A percentile compares a stretch with the other conserved stretches of the same genome.
These are phyloP conservation scores for Trichoderma asperelloides DNA, from an alignment of 495 filamentous ascomycete genomes.

Conservation along the genomic window DNA sequence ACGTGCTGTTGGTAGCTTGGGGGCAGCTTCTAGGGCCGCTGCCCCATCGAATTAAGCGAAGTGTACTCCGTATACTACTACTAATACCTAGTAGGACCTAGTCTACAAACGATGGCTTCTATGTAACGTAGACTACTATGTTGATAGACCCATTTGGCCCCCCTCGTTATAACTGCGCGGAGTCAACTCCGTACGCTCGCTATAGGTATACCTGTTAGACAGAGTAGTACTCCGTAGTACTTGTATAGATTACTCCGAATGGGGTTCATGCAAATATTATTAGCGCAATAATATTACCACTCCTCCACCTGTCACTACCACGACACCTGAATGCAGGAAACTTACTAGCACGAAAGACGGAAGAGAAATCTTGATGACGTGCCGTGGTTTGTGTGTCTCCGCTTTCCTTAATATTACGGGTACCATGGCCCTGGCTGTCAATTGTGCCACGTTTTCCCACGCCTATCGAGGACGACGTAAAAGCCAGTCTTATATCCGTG, in stretches of 20 bases:
- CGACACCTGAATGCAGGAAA: not conserved
- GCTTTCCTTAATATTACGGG: not conserved
- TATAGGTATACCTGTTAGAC: not conserved
- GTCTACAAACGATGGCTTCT: not conserved
- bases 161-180: too few relatives aligned
- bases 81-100: too few relatives aligned
- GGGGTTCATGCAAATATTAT: not conserved
- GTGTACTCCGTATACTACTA: too few relatives aligned
- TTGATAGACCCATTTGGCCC: too few relatives aligned
- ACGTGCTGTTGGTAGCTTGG: too few relatives aligned
- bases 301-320: not conserved
- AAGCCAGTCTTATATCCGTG: not conserved
- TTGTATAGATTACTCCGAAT: not conserved
- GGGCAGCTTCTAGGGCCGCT: too few relatives aligned
- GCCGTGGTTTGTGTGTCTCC: not conserved
- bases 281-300: not conserved
- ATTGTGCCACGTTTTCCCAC: slow-evolving; percentile 4
- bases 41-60: not conserved
- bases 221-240: not conserved
- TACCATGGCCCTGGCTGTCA: not conserved
- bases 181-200: too few relatives aligned
- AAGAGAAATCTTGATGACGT: not conserved
- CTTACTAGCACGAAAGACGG: not conserved
- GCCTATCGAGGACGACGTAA: not conserved
- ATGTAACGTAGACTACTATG: slow-evolving; percentile 9